These are phyloP conservation scores for Syncephalis fuscata DNA, from an alignment of 371 early-diverging fungal genomes.

Conservation along the genomic window DNA sequence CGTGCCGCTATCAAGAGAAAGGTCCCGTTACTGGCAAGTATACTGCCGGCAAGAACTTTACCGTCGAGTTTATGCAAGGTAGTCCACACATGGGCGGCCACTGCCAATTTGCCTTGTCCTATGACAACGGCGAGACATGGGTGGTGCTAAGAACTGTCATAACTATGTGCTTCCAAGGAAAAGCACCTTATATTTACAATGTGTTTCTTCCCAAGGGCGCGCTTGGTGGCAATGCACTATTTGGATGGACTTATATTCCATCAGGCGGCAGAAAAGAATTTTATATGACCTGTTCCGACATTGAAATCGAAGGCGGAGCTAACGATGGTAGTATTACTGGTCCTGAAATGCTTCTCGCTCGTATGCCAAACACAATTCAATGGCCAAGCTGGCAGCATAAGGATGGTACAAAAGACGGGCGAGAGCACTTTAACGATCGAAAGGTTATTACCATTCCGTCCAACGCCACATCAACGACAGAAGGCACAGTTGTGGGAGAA, in stretches of 20 bases:
- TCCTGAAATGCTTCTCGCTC: not conserved
- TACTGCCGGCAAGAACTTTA: not conserved
- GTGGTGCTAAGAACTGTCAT: constrained; percentile 20
- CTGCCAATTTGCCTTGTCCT: constrained; percentile 45
- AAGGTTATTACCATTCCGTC: not conserved
- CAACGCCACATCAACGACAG: no score
- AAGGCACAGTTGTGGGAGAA: no score
- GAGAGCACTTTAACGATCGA: not conserved
- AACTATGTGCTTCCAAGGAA: not conserved
- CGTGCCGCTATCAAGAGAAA: not conserved
- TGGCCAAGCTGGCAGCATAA: constrained; percentile 5
- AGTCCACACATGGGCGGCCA: constrained; percentile 37
- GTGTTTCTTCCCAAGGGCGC: not conserved
- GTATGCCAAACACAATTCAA: constrained; percentile 4
- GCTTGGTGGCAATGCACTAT: constrained; percentile 4
- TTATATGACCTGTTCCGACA: constrained; percentile 3
- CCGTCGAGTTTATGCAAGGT: not conserved
- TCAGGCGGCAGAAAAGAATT: constrained; percentile 1
- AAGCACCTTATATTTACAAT: not conserved
- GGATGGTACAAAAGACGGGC: constrained; percentile 10
- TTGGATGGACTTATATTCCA: constrained; percentile 8
- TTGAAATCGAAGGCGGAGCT: not conserved
- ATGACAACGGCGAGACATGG: constrained; percentile 38
- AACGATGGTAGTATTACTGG: constrained; percentile 1
- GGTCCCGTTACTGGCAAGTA: not conserved